These are phyloP conservation scores for Plenodomus tracheiphilus DNA, from an alignment of 2,329 filamentous ascomycete genomes.

Conservation along the genomic window DNA sequence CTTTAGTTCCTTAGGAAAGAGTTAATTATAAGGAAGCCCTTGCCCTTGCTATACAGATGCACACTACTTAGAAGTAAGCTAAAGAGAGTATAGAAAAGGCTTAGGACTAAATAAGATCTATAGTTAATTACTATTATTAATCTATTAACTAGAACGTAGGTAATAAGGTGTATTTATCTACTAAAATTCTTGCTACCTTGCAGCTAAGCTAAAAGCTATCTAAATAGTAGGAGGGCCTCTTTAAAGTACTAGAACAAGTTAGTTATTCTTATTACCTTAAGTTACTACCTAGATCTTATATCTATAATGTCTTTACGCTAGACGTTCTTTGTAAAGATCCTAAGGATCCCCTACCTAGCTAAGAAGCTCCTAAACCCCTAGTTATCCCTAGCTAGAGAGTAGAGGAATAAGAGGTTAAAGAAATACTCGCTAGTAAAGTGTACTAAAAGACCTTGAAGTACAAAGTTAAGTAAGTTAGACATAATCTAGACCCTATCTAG, in stretches of 20 bases:
- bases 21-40: not conserved
- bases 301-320: not conserved
- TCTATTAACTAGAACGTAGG: not conserved
- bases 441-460: not conserved
- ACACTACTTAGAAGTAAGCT: not conserved
- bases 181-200: not conserved
- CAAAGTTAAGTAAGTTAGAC: not conserved
- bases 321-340: not conserved
- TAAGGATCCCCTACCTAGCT: not conserved
- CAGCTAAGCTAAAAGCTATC: not conserved
- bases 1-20: not conserved
- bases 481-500: slow-evolving; percentile 1
- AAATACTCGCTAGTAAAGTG: not conserved
- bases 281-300: not conserved
- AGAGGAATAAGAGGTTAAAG: not conserved
- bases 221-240: not conserved
- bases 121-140: not conserved
- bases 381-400: not conserved
- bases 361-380: not conserved
- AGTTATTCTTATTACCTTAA: not conserved
- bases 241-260: slow-evolving; percentile 1
- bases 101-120: not conserved
- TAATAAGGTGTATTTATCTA: not conserved
- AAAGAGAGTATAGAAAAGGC: slow-evolving; percentile 1
- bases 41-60: not conserved